Evolutionary conservation across 2,329 filamentous ascomycete genomes (phyloP), one percentile per base, ranked within the genome.

Genomic region (Aspergillus ibericus): DNA sequence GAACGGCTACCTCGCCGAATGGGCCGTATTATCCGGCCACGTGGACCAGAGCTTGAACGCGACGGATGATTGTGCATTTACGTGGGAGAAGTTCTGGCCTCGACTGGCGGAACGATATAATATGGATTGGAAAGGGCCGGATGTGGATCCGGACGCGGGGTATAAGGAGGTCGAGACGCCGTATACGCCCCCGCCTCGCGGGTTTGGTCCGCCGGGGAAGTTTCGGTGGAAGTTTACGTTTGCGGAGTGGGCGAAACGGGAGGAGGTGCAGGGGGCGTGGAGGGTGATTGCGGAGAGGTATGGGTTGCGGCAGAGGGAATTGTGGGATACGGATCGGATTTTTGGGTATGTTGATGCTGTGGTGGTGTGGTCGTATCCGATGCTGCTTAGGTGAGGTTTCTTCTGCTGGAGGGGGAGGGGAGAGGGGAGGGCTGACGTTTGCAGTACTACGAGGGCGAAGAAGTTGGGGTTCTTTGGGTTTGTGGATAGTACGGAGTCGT

Each of bases 1-100:
- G 62, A 84, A 81, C 38, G 78, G 74, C 0, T 81, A 81, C 58
- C 73, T 84, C 25, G 73, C 72, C 15, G 81, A 82, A 66, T 85
- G 81, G 81, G 77, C 77, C 0, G 79, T 78, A 0, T 65, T 84
- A 18, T 77, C 72, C 1, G 72, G 75, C 0, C 67, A 67, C 4
- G 68, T 64, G 53, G 76, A 82, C 59, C 68, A 84, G 64, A 77
- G 74, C 15, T 83, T 84, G 69, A 84, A 84, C 59, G 76, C 77
- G 0, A 68, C 69, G 32, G 81, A 85, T 52, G 77, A 75, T 5
- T 75, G 70, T 13, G 69, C 72, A 0, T 77, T 83, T 18, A 79
- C 77, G 1, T 82, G 78, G 77, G 79, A 79, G 1, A 73, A 75
- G 22, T 76, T 82, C 57, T 84, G 79, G 77, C 75, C 78, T 0